Percentiles rank a stretch among this genome's conserved stretches.
Evolutionary conservation across 2,329 filamentous ascomycete species (phyloP).

Genomic region (Aspergillus felis): DNA sequence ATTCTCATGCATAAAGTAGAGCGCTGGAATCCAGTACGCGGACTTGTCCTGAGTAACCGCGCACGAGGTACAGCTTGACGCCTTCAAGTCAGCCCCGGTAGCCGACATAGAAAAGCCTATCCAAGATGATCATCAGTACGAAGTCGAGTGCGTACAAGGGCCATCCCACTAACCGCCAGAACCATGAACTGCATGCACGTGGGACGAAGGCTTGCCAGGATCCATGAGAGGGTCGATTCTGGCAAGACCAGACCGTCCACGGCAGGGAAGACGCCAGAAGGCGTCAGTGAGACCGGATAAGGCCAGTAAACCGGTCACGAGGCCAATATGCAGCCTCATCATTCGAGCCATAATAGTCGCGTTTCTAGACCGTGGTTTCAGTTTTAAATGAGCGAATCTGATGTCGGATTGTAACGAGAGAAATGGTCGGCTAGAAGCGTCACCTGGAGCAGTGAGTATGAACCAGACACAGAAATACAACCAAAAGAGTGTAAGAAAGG

Average conservation of each 20-base stretch:
- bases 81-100: conserved; percentile 54
- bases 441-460: conserved; percentile 12
- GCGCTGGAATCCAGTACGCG: conserved; percentile 76
- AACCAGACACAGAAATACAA: background rate
- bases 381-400: conserved; percentile 12
- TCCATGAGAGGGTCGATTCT: conserved; percentile 75
- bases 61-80: conserved; percentile 73
- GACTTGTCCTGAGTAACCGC: conserved; percentile 76
- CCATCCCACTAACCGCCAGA: conserved; percentile 62
- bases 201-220: conserved; percentile 55
- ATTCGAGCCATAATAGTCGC: conserved; percentile 9
- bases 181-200: conserved; percentile 73
- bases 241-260: conserved; percentile 63
- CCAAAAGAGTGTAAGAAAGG: background rate
- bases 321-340: conserved; percentile 13
- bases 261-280: conserved; percentile 90
- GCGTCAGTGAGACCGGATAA: conserved; percentile 48
- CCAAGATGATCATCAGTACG: conserved; percentile 7
- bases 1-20: conserved; percentile 73
- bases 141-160: background rate
- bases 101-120: conserved; percentile 63
- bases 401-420: conserved; percentile 6
- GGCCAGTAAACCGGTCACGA: conserved; percentile 27
- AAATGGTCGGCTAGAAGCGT: conserved; percentile 13
- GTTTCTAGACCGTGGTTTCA: conserved; percentile 5